Conservation (phyloP, 2,329 filamentous ascomycete genomes). For the Penicillium psychrosexuale region DNA sequence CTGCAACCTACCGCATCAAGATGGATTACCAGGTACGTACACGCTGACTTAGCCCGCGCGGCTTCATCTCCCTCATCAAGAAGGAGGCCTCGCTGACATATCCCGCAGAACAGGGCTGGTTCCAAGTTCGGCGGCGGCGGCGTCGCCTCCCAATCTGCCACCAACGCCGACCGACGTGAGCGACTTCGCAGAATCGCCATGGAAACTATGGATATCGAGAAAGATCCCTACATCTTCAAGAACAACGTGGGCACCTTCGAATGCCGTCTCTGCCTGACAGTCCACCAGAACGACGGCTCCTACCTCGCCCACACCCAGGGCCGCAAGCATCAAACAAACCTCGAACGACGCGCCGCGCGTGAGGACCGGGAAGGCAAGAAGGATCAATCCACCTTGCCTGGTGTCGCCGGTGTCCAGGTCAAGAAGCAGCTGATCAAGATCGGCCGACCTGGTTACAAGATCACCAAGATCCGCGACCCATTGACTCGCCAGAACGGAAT, state of each 20-base stretch:
- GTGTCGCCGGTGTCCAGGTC: slow-evolving; percentile 74
- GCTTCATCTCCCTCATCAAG: too few species aligned
- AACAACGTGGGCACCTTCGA: slow-evolving; percentile 99
- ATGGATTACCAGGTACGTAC: slow-evolving; percentile 53
- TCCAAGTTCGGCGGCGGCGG: slow-evolving; percentile 98
- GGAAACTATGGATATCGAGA: slow-evolving; percentile 98
- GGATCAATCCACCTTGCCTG: slow-evolving; percentile 63
- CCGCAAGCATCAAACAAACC: slow-evolving; percentile 97
- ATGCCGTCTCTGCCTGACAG: slow-evolving; percentile 92
- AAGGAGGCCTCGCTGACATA: slow-evolving; percentile 7
- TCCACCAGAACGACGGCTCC: slow-evolving; percentile 98
- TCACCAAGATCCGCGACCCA: slow-evolving; percentile 90
- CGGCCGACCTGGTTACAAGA: slow-evolving; percentile 92
- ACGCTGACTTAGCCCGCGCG: too few species aligned
- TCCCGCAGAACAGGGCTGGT: slow-evolving; percentile 77
- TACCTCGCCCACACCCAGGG: slow-evolving; percentile 98
- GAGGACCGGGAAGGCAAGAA: slow-evolving; percentile 83
- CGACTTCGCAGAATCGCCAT: slow-evolving; percentile 96
- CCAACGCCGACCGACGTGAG: slow-evolving; percentile 95
- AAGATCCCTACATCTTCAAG: slow-evolving; percentile 99
- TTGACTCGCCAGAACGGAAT: slow-evolving; percentile 83
- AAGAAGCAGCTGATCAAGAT: slow-evolving; percentile 89
- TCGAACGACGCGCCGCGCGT: slow-evolving; percentile 89
- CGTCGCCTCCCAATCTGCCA: slow-evolving; percentile 87
- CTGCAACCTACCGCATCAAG: slow-evolving; percentile 7